Evolutionary conservation across 768 basidiomycete species (phyloP), one percentile per base, ranked within the genome.

Genomic region (Lactifluus rugatus): DNA sequence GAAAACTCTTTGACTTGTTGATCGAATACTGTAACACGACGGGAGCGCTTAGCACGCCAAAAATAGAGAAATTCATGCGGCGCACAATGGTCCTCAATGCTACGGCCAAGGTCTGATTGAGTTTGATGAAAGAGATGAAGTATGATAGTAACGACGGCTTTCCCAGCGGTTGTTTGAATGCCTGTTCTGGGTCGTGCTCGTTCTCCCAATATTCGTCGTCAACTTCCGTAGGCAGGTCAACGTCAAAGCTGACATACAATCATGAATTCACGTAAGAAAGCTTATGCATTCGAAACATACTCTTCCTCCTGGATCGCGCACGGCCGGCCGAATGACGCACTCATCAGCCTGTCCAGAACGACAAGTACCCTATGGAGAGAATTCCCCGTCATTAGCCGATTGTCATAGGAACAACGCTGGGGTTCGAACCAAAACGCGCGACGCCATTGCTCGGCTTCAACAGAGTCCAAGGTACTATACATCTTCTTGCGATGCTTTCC

Each of bases 301-400:
- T 88, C 87, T 67, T 87, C 86, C 62, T 89, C 87, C 55, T 85
- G 83, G 4, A 90, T 73, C 3, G 81, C 80, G 65, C 83, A 80
- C 2, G 85, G 83, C n/a, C 89, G 75, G 1, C 89, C 89, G 26
- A 84, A 74, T 10, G 74, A 71, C 0, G 76, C 70, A 47, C 80
- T 79, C 23, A 74, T 62, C 23, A 71, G 58, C 52, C 81, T 67
- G 64, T 84, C 82, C 42, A 81, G 68, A 21, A 65, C 52, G 47
- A 81, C 68, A 9, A 82, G 71, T 0, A 78, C 74, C 81, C 82
- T 82, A 9, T 37, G 3, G 32, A 25, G 37, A 32, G 1, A 32
- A 32, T 53, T 28, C 13, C 48, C 25, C 2, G 1, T 26, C 11
- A 49, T 42, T n/a, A 51, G 37, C 36, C 23, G n/a, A 51, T 41